A percentile compares a stretch with the other conserved stretches of the same genome.
Evolutionary conservation across 192 early-diverging fungal species (phyloP).

Genomic region (Cetraspora pellucida): DNA sequence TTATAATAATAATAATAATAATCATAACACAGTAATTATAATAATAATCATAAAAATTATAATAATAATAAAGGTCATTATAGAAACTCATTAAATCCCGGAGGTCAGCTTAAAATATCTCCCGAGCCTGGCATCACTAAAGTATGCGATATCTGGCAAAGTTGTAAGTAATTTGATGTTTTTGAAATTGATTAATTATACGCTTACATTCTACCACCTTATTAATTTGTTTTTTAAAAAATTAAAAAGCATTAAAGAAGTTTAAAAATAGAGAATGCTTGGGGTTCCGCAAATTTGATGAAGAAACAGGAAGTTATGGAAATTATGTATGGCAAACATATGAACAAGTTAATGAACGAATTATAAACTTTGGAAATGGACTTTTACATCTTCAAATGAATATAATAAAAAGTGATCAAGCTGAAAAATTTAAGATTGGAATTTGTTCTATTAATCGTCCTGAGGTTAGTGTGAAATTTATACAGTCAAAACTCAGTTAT

Average conservation of each 20-base stretch:
- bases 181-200: background rate
- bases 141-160: constrained; percentile 39
- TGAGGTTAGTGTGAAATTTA: constrained; percentile 23
- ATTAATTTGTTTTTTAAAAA: background rate
- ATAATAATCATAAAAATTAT: background rate
- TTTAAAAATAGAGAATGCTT: constrained; percentile 54
- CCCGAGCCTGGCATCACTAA: too few species aligned
- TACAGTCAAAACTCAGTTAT: too few species aligned
- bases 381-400: constrained; percentile 51
- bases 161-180: constrained; percentile 29
- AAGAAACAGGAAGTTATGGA: constrained; percentile 55
- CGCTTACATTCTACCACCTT: background rate
- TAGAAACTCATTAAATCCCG: background rate
- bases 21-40: too few species aligned
- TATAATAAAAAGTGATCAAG: background rate
- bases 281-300: constrained; percentile 60
- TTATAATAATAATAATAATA: too few species aligned
- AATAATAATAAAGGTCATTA: background rate
- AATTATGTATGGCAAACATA: constrained; percentile 73
- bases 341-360: constrained; percentile 54
- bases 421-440: constrained; percentile 53
- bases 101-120: too few species aligned
- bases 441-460: constrained; percentile 77
- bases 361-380: constrained; percentile 72
- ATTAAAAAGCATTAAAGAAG: constrained; percentile 44